A percentile compares a stretch with the other conserved stretches of the same genome.
These are phyloP conservation scores for Gossypium davidsonii DNA, from an alignment of 441 rosid species.

Conservation along the genomic window DNA sequence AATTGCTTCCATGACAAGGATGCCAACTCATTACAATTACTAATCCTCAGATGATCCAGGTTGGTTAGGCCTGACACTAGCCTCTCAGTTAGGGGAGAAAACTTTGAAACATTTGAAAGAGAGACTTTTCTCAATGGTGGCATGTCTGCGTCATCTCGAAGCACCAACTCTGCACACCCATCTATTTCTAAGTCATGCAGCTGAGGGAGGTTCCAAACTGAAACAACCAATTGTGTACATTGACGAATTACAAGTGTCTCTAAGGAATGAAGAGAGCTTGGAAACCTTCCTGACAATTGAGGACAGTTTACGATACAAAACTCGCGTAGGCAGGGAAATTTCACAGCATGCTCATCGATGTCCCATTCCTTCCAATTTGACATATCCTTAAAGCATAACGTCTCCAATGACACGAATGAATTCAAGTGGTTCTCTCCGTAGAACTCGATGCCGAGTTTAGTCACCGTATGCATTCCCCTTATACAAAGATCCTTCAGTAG, in stretches of 20 bases:
- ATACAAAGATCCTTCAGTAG: conserved; percentile 14
- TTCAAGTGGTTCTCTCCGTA: not conserved
- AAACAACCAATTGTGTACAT: conserved; percentile 2
- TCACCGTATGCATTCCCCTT: conserved; percentile 17
- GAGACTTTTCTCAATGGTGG: not conserved
- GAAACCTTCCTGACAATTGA: conserved; percentile 6
- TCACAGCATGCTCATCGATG: not conserved
- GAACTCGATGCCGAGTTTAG: conserved; percentile 13
- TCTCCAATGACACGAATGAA: conserved; percentile 18
- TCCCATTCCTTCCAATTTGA: conserved; percentile 18
- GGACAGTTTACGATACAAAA: conserved; percentile 14
- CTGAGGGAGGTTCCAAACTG: conserved; percentile 4
- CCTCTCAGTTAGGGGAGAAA: not conserved
- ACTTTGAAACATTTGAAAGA: not conserved
- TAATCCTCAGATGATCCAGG: not conserved
- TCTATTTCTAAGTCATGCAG: conserved; percentile 3
- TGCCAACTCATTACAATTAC: not conserved
- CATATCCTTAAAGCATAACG: conserved; percentile 15
- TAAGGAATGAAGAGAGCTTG: not conserved
- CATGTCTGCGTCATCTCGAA: not conserved
- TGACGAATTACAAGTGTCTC: not conserved
- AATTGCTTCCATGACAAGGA: not conserved
- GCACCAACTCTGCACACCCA: not conserved
- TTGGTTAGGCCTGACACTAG: not conserved
- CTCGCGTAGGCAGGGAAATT: conserved; percentile 18